These are phyloP conservation scores for Mucor indicus DNA, from an alignment of 371 early-diverging fungal species.

Conservation along the genomic window DNA sequence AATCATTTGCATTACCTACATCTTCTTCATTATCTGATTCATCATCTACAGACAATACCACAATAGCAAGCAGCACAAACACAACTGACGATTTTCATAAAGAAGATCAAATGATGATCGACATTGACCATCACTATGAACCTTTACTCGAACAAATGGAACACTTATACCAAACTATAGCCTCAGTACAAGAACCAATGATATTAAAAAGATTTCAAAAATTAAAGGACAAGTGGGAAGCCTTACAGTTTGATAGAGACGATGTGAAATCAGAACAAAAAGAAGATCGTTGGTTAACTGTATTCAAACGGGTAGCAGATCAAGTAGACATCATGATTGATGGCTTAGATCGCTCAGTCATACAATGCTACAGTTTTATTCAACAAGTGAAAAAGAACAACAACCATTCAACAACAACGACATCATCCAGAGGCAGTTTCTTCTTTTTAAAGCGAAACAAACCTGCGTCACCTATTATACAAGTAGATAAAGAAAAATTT, in stretches of 20 bases:
- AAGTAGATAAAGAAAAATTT: conserved; percentile 50
- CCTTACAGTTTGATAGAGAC: conserved; percentile 38
- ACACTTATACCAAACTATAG: conserved; percentile 41
- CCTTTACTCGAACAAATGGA: conserved; percentile 50
- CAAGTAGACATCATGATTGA: conserved; percentile 65
- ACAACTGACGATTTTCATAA: conserved; percentile 4
- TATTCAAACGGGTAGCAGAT: conserved; percentile 57
- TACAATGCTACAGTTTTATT: conserved; percentile 51
- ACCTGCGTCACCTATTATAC: conserved; percentile 4
- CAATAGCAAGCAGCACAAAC: not conserved
- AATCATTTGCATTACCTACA: conserved; percentile 14
- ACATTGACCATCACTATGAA: conserved; percentile 54
- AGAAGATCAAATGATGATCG: conserved; percentile 25
- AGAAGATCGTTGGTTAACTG: conserved; percentile 61
- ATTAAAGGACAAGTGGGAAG: conserved; percentile 47
- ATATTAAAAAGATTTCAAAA: conserved; percentile 34
- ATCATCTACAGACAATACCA: not conserved
- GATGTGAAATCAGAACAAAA: conserved; percentile 59
- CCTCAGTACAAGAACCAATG: conserved; percentile 22
- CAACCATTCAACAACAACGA: not conserved
- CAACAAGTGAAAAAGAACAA: conserved; percentile 41
- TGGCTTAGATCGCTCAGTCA: conserved; percentile 51
- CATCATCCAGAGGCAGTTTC: too few relatives aligned
- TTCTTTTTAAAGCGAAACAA: too few relatives aligned
- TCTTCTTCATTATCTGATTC: conserved; percentile 16